Percentiles rank a stretch among this genome's conserved stretches.
These are phyloP conservation scores for Ascochyta viciae-villosae DNA, from an alignment of 2,329 filamentous ascomycete genomes.

Conservation along the genomic window DNA sequence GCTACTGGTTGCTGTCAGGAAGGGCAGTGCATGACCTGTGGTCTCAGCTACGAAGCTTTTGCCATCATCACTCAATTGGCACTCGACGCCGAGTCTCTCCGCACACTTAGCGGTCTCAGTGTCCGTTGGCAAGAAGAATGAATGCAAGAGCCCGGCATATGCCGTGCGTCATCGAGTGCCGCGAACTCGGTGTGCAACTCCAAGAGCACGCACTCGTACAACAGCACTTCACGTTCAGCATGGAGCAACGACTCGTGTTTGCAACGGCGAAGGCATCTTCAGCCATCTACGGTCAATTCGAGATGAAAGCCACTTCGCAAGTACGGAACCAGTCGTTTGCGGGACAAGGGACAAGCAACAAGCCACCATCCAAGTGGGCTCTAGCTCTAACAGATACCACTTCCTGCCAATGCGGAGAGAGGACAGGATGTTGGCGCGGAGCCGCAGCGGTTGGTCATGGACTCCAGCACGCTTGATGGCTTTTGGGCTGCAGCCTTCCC, in stretches of 20 bases:
- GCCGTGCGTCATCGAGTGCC: not conserved
- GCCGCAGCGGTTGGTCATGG: slow-evolving; percentile 33
- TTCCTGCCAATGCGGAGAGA: slow-evolving; percentile 24
- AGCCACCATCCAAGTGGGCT: slow-evolving; percentile 6
- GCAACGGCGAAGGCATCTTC: not conserved
- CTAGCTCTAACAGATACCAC: slow-evolving; percentile 21
- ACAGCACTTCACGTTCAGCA: not conserved
- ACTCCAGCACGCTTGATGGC: slow-evolving; percentile 13
- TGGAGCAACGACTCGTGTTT: not conserved
- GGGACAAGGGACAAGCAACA: slow-evolving; percentile 7
- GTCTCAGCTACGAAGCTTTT: slow-evolving; percentile 2
- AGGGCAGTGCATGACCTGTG: not conserved
- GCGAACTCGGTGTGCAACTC: not conserved
- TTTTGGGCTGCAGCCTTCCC: slow-evolving; percentile 24
- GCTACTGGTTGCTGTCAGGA: slow-evolving; percentile 5
- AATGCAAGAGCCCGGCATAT: not conserved
- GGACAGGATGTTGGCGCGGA: slow-evolving; percentile 27
- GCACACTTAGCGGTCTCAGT: slow-evolving; percentile 6
- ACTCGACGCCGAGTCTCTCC: slow-evolving; percentile 16
- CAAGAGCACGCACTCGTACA: not conserved
- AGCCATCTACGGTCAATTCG: not conserved
- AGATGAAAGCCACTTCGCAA: slow-evolving; percentile 22
- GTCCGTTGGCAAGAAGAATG: slow-evolving; percentile 7
- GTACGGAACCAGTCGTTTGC: slow-evolving; percentile 20
- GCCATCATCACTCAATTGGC: slow-evolving; percentile 12